Base-by-base conservation (phyloP, 2,329 filamentous ascomycete species). In the Xylariaceae sp. region DNA sequence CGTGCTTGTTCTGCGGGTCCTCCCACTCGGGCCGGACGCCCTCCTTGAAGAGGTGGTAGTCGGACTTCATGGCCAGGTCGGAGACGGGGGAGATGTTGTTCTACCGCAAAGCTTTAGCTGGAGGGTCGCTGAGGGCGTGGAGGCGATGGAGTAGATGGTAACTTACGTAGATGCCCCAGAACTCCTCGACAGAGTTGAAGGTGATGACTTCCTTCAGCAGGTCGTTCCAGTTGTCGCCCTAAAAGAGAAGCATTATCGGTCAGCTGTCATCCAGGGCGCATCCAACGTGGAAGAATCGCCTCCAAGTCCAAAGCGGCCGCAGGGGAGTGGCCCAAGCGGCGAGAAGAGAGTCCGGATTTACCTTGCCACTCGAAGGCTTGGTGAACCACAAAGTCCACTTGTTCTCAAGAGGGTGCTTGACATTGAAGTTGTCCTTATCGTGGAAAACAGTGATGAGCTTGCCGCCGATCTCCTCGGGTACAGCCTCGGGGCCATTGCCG, bases 361-460 rank as follows among this genome's bases (percentile, higher is more conserved):
- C 88, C 82, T 93, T 95, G 68, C 88, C 89, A 59, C 81, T 93
- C 27, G 90, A 84, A 34, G 92, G 90, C 76, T 96, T 96, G 55
- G 90, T 96, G 72, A 96, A 98, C 93, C 93, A 98, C 36, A 98
- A 72, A 39, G 92, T 96, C 92, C 92, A 98, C 59, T 85, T 83
- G 72, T 95, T 84, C 75, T 94, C 89, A 41, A 98, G 75, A 47
- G 89, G 90, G 63, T 98, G 92, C 75, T 96, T 98, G 64, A 98
- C 92, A 54, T 94, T 98, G 77, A 98, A 98, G 73, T 98, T 95
- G 48, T 95, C 84, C 51, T 92, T 83, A 67, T 96, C 88, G 60
- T 98, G 89, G 70, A 98, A 98, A 50, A 98, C 90, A 29, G 92
- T 98, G 53, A 94, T 73, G 32, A 83, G 70, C 57, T 89, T 80